Percentiles rank a stretch among this genome's conserved stretches.
These are phyloP conservation scores for Gryganskiella cystojenkinii DNA, from an alignment of 192 early-diverging fungal genomes.

Conservation along the genomic window DNA sequence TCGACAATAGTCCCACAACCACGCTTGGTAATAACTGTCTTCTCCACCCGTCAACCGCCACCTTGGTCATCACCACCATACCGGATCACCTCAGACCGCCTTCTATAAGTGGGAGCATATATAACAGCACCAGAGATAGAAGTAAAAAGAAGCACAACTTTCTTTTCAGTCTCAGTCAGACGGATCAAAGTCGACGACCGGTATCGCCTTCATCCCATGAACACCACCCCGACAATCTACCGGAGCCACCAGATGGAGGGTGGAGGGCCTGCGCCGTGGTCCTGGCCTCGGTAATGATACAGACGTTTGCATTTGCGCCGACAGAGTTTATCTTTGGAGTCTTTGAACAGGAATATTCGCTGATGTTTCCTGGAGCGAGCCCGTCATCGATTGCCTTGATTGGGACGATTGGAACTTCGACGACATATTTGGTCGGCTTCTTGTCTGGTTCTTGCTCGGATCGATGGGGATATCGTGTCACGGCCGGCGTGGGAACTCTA, in stretches of 20 bases:
- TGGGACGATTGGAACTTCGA: conserved; percentile 27
- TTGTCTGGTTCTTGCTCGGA: conserved; percentile 15
- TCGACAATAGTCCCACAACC: background rate
- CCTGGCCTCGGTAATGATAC: conserved; percentile 24
- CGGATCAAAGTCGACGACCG: background rate
- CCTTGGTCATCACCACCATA: no score
- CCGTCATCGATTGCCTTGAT: conserved; percentile 25
- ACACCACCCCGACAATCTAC: background rate
- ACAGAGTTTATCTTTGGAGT: conserved; percentile 46
- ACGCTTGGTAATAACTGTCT: no score
- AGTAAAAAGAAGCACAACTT: no score
- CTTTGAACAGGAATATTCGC: conserved; percentile 29
- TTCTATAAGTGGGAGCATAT: no score
- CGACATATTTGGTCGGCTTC: conserved; percentile 35
- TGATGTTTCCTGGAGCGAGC: conserved; percentile 7
- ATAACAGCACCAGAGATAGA: no score
- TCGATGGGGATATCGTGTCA: conserved; percentile 58
- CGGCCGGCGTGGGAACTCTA: conserved; percentile 53
- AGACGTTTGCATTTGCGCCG: conserved; percentile 42
- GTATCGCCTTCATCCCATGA: background rate
- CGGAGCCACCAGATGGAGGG: conserved; percentile 5
- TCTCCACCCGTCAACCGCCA: no score
- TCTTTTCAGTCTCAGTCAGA: no score
- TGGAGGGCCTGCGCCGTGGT: conserved; percentile 28
- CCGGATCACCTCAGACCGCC: no score